A percentile compares a stretch with the other conserved stretches of the same genome.
phyloP scores from a whole-genome alignment of 2,329 filamentous ascomycete species.

The Arthrobotrys entomopaga region DNA sequence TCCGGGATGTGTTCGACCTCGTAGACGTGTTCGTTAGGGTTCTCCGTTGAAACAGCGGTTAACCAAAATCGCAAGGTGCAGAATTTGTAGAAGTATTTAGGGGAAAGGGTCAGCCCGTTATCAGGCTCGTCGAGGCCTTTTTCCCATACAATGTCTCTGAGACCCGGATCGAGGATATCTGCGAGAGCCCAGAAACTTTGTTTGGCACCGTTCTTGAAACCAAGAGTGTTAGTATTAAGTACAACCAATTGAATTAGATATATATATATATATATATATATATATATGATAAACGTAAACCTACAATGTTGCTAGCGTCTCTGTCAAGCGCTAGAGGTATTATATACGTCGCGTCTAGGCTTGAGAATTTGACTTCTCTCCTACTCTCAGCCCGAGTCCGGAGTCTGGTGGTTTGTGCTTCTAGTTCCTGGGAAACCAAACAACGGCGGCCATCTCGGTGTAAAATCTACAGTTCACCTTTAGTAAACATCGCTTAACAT shows the following conservation, averaged over 20 bases:
- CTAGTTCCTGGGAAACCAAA: not conserved
- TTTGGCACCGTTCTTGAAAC: not conserved
- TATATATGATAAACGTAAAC: too few relatives aligned
- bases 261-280: not conserved
- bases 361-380: not conserved
- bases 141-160: not conserved
- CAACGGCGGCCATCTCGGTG: not conserved
- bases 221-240: not conserved
- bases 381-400: not conserved
- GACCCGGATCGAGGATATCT: not conserved
- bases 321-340: not conserved
- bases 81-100: conserved; percentile 8
- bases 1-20: conserved; percentile 7
- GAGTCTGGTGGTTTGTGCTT: not conserved
- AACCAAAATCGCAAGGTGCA: conserved; percentile 1
- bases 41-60: conserved; percentile 1
- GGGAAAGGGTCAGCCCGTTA: not conserved
- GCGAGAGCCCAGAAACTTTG: conserved; percentile 6
- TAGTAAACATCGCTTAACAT: not conserved
- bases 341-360: not conserved
- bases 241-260: not conserved
- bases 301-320: not conserved
- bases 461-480: not conserved
- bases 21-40: not conserved
- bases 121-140: conserved; percentile 1